Conservation (phyloP, 2,329 filamentous ascomycete genomes). For the Aureobasidium sp. region DNA sequence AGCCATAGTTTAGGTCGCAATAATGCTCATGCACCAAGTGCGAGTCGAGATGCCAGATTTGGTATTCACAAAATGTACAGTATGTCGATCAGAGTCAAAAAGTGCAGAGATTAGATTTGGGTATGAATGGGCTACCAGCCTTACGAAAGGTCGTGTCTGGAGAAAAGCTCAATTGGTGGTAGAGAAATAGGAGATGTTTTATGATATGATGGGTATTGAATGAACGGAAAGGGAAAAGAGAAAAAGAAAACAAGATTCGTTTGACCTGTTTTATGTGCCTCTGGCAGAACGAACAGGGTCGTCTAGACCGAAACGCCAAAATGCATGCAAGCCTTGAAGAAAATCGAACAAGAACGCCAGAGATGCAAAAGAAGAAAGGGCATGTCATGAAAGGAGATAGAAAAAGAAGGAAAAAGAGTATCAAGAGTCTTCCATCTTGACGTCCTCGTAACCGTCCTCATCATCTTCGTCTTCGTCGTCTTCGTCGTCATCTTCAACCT, state of each 20-base stretch:
- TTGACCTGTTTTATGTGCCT: background rate
- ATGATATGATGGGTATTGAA: background rate
- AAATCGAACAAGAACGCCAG: background rate
- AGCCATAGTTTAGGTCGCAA: no score
- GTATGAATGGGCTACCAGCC: background rate
- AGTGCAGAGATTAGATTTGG: no score
- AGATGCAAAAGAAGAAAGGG: background rate
- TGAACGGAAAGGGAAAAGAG: background rate
- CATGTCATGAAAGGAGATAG: background rate
- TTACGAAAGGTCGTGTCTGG: background rate
- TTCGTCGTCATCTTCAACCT: slow-evolving; percentile 34
- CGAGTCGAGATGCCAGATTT: background rate
- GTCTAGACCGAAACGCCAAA: background rate
- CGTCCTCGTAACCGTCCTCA: slow-evolving; percentile 43
- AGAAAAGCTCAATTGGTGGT: no score
- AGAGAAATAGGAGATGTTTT: background rate
- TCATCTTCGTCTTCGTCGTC: slow-evolving; percentile 46
- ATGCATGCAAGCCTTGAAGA: background rate
- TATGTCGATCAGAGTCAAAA: no score
- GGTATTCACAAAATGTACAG: no score
- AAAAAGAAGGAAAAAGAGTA: background rate
- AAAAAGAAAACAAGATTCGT: background rate
- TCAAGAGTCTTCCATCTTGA: slow-evolving; percentile 24
- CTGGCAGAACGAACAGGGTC: background rate
- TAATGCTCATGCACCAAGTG: background rate